A percentile compares a stretch with the other conserved stretches of the same genome.
phyloP scores from a whole-genome alignment of 441 rosid genomes.

The Pelargonium fulgidum region DNA sequence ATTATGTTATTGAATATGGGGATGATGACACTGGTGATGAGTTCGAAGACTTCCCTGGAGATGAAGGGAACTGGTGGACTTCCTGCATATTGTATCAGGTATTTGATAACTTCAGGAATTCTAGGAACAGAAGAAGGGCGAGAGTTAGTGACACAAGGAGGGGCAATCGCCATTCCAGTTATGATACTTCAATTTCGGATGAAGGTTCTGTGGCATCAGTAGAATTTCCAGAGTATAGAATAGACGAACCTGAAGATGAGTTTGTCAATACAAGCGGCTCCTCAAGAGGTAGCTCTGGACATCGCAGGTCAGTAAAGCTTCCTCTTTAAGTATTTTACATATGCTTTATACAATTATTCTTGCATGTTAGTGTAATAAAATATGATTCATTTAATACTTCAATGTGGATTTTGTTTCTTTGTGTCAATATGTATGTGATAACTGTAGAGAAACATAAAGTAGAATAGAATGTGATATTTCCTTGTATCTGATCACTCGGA shows the following conservation, averaged over 20 bases:
- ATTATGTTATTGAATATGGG: constrained; percentile 93
- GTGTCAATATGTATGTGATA: neutral
- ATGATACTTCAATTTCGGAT: constrained; percentile 75
- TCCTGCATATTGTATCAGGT: constrained; percentile 88
- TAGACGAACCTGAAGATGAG: constrained; percentile 82
- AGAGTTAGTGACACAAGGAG: constrained; percentile 69
- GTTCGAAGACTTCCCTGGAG: constrained; percentile 69
- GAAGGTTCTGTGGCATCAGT: constrained; percentile 84
- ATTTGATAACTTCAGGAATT: constrained; percentile 78
- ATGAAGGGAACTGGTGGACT: constrained; percentile 91
- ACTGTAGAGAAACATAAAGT: too few relatives aligned
- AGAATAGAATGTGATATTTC: too few relatives aligned
- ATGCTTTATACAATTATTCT: neutral
- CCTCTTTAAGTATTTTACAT: constrained; percentile 15
- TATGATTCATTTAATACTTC: constrained; percentile 3
- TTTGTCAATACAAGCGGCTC: constrained; percentile 43
- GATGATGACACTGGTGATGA: constrained; percentile 85
- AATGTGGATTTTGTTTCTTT: neutral
- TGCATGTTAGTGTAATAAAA: neutral
- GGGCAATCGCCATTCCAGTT: constrained; percentile 59
- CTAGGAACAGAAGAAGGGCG: constrained; percentile 81
- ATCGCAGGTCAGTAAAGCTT: constrained; percentile 54
- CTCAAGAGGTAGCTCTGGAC: constrained; percentile 56
- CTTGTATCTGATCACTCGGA: too few relatives aligned
- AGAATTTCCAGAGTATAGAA: constrained; percentile 67